Conservation (phyloP, 2,329 filamentous ascomycete genomes). For the Emmonsiellopsis sp. region DNA sequence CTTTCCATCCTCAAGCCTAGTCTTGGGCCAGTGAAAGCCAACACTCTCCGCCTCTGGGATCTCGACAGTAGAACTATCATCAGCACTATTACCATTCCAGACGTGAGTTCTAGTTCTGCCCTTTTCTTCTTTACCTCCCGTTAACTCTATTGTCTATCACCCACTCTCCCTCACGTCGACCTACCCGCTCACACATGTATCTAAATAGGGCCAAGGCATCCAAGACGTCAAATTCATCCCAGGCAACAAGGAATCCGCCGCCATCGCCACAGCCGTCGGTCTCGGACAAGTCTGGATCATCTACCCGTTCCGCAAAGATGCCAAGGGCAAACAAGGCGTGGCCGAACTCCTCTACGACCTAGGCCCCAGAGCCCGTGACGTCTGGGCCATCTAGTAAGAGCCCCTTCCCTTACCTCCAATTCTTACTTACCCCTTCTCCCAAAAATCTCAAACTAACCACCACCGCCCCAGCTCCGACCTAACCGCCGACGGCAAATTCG, state of each 20-base stretch:
- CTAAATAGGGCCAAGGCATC: constrained; percentile 44
- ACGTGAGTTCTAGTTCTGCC: constrained; percentile 27
- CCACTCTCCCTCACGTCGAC: neutral
- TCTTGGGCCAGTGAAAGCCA: constrained; percentile 42
- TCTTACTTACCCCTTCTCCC: neutral
- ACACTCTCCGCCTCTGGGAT: constrained; percentile 53
- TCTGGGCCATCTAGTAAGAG: constrained; percentile 46
- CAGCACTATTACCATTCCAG: constrained; percentile 51
- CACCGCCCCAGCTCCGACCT: constrained; percentile 41
- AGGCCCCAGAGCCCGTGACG: constrained; percentile 46
- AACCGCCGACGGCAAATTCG: constrained; percentile 46
- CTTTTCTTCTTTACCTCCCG: neutral
- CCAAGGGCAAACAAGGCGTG: constrained; percentile 47
- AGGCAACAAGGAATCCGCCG: constrained; percentile 48
- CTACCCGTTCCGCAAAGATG: constrained; percentile 50
- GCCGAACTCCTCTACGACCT: constrained; percentile 51
- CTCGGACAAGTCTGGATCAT: constrained; percentile 56
- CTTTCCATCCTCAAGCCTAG: constrained; percentile 53
- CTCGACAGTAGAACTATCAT: constrained; percentile 45
- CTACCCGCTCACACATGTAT: neutral
- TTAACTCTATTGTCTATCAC: neutral
- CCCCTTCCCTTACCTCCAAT: neutral
- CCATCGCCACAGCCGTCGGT: constrained; percentile 51
- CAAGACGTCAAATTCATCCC: constrained; percentile 59
- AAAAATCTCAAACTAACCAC: constrained; percentile 1